These are phyloP conservation scores for Rusavskia elegans DNA, from an alignment of 495 filamentous ascomycete genomes.

Conservation along the genomic window DNA sequence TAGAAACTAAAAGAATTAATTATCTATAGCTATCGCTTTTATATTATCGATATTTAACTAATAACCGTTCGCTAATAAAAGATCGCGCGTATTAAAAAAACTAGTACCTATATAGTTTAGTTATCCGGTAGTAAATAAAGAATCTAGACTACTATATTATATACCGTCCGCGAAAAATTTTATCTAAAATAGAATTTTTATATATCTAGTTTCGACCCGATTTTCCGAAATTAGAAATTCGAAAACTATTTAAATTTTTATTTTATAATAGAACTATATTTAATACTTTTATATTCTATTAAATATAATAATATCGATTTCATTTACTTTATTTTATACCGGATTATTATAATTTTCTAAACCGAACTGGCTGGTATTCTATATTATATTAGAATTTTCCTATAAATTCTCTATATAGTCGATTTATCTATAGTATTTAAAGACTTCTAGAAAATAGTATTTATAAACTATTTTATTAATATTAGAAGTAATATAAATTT, in stretches of 20 bases:
- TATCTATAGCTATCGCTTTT: not conserved
- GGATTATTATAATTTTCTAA: not conserved
- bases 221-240: not conserved
- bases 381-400: not conserved
- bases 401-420: not conserved
- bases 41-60: too few species aligned
- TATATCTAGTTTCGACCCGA: too few species aligned
- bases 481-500: too few species aligned
- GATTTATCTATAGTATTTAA: too few species aligned
- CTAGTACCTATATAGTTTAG: not conserved
- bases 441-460: not conserved
- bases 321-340: not conserved
- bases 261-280: not conserved
- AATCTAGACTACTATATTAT: too few species aligned
- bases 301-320: too few species aligned
- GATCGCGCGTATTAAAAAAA: slow-evolving; percentile 5
- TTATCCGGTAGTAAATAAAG: too few species aligned
- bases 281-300: not conserved
- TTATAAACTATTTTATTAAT: slow-evolving; percentile 1
- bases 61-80: too few species aligned
- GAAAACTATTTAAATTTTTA: not conserved
- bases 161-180: too few species aligned
- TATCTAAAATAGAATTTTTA: too few species aligned
- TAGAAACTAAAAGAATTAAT: too few species aligned
- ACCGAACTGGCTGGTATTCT: not conserved